Evolutionary conservation across 2,329 filamentous ascomycete species (phyloP).

Genomic region (Phaeosphaeriaceae sp.): DNA sequence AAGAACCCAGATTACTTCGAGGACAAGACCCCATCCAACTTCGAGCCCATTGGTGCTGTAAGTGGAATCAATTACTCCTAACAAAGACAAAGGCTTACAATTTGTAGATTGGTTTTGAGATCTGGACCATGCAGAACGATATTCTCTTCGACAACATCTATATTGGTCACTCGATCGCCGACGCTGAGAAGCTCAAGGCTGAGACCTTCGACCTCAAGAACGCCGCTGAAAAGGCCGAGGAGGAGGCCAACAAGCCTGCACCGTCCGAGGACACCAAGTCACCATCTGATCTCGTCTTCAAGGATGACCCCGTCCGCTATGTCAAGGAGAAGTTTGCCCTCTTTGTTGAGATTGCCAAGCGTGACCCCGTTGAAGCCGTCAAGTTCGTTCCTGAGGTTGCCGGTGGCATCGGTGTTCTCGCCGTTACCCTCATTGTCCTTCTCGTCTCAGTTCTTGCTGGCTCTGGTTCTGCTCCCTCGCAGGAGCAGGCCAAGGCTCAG

Average conservation of each 20-base stretch:
- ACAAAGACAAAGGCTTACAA: slow-evolving; percentile 16
- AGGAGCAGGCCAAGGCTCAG: slow-evolving; percentile 72
- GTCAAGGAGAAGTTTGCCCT: slow-evolving; percentile 92
- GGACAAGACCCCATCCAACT: slow-evolving; percentile 95
- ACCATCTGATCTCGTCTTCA: slow-evolving; percentile 81
- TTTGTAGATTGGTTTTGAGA: slow-evolving; percentile 88
- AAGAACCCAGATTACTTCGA: slow-evolving; percentile 95
- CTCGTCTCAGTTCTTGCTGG: slow-evolving; percentile 72
- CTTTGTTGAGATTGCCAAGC: slow-evolving; percentile 84
- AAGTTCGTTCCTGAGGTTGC: slow-evolving; percentile 92
- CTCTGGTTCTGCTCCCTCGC: slow-evolving; percentile 66
- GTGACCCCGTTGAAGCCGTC: slow-evolving; percentile 81
- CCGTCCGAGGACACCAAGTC: slow-evolving; percentile 68
- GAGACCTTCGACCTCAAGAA: slow-evolving; percentile 93
- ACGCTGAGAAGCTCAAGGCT: slow-evolving; percentile 85
- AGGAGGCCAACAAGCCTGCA: slow-evolving; percentile 83
- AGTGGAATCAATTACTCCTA: slow-evolving; percentile 53
- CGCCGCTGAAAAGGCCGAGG: slow-evolving; percentile 78
- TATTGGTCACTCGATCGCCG: slow-evolving; percentile 94
- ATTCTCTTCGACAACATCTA: slow-evolving; percentile 99
- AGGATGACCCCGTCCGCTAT: slow-evolving; percentile 86
- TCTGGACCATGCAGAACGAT: slow-evolving; percentile 99
- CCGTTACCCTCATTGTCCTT: slow-evolving; percentile 73
- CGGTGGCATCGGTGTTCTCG: slow-evolving; percentile 74
- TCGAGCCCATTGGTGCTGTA: slow-evolving; percentile 97